These are phyloP conservation scores for Penicillium macrosclerotiorum DNA, from an alignment of 495 filamentous ascomycete species.

Conservation along the genomic window DNA sequence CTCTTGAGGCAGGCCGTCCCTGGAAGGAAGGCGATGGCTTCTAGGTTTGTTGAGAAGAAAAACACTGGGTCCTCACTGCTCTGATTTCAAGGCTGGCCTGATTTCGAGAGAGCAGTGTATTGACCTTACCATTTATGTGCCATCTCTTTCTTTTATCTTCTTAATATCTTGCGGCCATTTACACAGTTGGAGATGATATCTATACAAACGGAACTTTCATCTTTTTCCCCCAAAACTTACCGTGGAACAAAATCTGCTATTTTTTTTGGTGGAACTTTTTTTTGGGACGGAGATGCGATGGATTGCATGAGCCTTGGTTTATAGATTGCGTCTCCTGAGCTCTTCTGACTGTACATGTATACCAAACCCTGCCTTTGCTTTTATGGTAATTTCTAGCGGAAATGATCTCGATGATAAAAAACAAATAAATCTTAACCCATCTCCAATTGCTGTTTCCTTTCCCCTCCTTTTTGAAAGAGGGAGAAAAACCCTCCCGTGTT, in stretches of 20 bases:
- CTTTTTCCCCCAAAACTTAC: too few species aligned
- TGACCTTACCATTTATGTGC: neutral
- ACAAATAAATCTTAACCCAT: too few species aligned
- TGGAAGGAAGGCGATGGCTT: constrained; percentile 57
- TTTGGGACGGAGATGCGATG: too few species aligned
- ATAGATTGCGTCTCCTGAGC: too few species aligned
- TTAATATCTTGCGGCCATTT: too few species aligned
- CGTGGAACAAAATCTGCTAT: too few species aligned
- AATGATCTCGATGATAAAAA: neutral
- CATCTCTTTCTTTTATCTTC: constrained; percentile 1
- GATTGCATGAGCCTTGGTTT: too few species aligned
- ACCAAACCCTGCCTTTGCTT: neutral
- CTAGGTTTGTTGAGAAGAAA: constrained; percentile 18
- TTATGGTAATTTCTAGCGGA: neutral
- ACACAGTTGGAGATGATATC: neutral
- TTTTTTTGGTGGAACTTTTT: too few species aligned
- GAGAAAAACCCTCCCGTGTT: too few species aligned
- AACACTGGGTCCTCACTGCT: neutral
- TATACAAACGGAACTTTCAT: too few species aligned
- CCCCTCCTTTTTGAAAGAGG: too few species aligned
- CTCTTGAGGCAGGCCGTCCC: constrained; percentile 49
- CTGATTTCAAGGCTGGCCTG: neutral
- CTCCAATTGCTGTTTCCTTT: too few species aligned
- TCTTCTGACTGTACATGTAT: neutral
- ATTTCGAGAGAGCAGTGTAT: neutral